These are phyloP conservation scores for Parathielavia appendiculata DNA, from an alignment of 495 filamentous ascomycete species.

Conservation along the genomic window DNA sequence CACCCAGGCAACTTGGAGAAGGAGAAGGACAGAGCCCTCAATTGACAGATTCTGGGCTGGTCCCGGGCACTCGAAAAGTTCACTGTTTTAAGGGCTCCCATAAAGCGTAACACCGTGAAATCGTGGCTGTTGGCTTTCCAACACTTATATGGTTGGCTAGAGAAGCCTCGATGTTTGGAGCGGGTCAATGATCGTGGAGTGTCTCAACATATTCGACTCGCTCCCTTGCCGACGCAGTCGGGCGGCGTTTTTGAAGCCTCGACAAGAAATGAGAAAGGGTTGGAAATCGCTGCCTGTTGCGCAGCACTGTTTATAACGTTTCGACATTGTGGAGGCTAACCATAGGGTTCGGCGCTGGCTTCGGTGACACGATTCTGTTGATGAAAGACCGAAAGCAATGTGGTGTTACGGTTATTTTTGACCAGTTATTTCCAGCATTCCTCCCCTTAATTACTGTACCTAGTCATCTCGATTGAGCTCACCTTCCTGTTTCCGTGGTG, in stretches of 20 bases:
- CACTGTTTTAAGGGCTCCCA: too few relatives aligned
- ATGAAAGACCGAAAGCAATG: not conserved
- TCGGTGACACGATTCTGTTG: not conserved
- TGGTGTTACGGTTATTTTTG: constrained; percentile 1
- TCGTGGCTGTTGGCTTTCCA: too few relatives aligned
- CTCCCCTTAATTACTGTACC: not conserved
- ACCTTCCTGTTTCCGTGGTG: not conserved
- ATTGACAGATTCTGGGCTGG: too few relatives aligned
- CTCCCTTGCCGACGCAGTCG: not conserved
- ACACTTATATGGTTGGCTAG: too few relatives aligned
- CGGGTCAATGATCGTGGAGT: too few relatives aligned
- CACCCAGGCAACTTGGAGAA: too few relatives aligned
- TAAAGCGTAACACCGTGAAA: too few relatives aligned
- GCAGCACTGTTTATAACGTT: constrained; percentile 2
- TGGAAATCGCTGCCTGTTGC: constrained; percentile 7
- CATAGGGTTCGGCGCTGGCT: not conserved
- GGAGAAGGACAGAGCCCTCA: too few relatives aligned
- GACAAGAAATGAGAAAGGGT: too few relatives aligned
- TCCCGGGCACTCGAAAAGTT: too few relatives aligned
- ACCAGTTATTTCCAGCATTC: not conserved
- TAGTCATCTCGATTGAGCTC: not conserved
- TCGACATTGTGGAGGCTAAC: constrained; percentile 1
- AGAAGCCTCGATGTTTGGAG: too few relatives aligned
- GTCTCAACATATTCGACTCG: too few relatives aligned
- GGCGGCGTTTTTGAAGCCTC: not conserved